Base-by-base conservation (phyloP, 495 filamentous ascomycete genomes). In the Penicillium bialowiezense region DNA sequence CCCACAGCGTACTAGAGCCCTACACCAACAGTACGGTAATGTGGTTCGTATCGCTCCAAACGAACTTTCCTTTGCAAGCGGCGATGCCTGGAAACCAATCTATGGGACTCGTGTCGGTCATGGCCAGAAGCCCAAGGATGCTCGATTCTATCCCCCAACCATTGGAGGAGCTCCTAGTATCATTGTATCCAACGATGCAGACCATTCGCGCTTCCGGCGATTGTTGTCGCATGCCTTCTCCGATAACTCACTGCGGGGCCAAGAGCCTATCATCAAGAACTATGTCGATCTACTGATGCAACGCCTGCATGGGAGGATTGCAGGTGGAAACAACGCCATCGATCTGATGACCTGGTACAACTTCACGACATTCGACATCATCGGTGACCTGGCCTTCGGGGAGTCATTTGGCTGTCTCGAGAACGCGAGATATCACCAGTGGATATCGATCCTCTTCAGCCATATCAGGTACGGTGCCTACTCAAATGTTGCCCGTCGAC, bases 361-460 rank as follows among this genome's bases (percentile, higher is more conserved):
- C 44, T 84, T 65, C 55, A 76, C 74, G 3, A 82, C 81, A 7
- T 85, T 86, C 53, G 83, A 85, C 59, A 60, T 84, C 23, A 79
- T 83, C 49, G 82, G 80, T 5, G 79, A 84, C 57, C 55, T 86
- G 26, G 72, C 74, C 17, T 83, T 85, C 62, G 81, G 78, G 1
- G 74, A 85, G 48, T 67, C 73, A 14, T 85, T 87, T 45, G 72
- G 72, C 18, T 80, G 79, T 37, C 58, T 86, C 5, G 60, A 78
- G 23, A 68, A 63, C 18, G 65, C 63, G 4, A 54, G 65, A 1
- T 78, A 79, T 41, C 78, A 85, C 59, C 69, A 74, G 10, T 87
- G 82, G 82, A 71, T 86, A 0, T 57, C 62, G 9, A 54, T 72
- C 7, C 68, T 84, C 26, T 76, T 80, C 48, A 34, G 61, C 6